phyloP scores from a whole-genome alignment of 1,284 basidiomycete genomes.

The Sporisorium scitamineum region DNA sequence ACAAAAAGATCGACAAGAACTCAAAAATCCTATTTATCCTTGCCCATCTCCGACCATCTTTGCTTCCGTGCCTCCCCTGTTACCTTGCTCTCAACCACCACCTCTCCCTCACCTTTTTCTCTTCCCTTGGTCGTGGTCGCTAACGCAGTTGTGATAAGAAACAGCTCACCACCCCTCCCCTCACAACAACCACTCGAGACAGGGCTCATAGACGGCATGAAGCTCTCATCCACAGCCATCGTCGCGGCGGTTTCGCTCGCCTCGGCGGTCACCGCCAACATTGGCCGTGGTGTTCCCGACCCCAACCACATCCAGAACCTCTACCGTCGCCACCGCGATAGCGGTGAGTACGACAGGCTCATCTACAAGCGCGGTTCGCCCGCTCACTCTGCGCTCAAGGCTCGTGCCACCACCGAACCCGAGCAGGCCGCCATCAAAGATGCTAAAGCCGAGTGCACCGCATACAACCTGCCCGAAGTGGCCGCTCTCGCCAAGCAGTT shows the following conservation, averaged over 20 bases:
- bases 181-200: not conserved
- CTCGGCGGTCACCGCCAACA: constrained; percentile 47
- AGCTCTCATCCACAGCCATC: constrained; percentile 42
- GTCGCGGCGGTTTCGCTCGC: constrained; percentile 42
- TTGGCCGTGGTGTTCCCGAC: constrained; percentile 56
- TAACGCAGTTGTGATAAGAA: not conserved
- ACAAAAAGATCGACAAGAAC: not conserved
- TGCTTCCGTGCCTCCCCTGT: not conserved
- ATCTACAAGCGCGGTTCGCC: constrained; percentile 43
- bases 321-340: constrained; percentile 44
- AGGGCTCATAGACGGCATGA: constrained; percentile 27
- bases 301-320: constrained; percentile 39
- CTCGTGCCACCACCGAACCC: constrained; percentile 50
- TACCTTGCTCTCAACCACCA: not conserved
- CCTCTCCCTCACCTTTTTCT: not conserved
- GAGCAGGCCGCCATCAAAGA: constrained; percentile 43
- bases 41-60: not conserved
- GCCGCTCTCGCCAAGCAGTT: constrained; percentile 47
- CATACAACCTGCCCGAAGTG: constrained; percentile 57
- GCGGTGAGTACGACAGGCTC: constrained; percentile 47
- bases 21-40: constrained; percentile 5
- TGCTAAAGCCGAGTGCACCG: constrained; percentile 51
- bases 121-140: not conserved
- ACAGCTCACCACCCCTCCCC: not conserved
- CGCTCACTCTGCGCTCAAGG: constrained; percentile 20